phyloP scores from a whole-genome alignment of 139 green algal species.

The Microglena sp. region DNA sequence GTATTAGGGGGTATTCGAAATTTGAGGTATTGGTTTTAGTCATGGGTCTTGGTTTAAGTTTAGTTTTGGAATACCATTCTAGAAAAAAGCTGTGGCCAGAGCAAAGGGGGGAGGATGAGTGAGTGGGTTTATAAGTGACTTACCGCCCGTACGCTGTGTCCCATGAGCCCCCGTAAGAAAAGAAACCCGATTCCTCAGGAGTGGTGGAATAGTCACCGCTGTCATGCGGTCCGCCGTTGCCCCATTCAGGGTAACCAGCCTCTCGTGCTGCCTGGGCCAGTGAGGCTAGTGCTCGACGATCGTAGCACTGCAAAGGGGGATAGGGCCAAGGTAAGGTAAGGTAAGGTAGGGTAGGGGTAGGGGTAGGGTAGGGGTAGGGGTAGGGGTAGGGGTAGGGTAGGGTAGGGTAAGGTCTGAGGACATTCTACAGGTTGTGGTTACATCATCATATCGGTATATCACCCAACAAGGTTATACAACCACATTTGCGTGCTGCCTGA shows the following conservation, averaged over 20 bases:
- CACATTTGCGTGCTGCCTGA: no score
- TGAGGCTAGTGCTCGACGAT: slow-evolving; percentile 39
- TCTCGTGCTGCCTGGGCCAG: slow-evolving; percentile 31
- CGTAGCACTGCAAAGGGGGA: slow-evolving; percentile 54
- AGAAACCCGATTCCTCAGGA: slow-evolving; percentile 46
- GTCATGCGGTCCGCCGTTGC: slow-evolving; percentile 48
- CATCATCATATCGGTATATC: no score
- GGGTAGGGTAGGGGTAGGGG: no score
- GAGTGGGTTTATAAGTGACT: no score
- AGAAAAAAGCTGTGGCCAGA: slow-evolving; percentile 9
- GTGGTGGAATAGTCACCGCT: slow-evolving; percentile 44
- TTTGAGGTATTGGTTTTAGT: slow-evolving; percentile 44
- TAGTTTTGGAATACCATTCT: slow-evolving; percentile 49
- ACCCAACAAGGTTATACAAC: no score
- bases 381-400: no score
- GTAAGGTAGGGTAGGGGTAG: no score
- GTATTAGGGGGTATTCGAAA: no score
- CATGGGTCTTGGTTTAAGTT: slow-evolving; percentile 40
- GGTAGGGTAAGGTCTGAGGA: no score
- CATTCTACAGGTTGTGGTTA: no score
- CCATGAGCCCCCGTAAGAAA: slow-evolving; percentile 53
- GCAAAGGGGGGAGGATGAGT: no score
- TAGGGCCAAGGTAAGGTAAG: no score
- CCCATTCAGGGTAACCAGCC: slow-evolving; percentile 47
- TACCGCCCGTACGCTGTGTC: slow-evolving; percentile 54